Conservation (phyloP, 139 green algal genomes). For the Nannochloris sp. region DNA sequence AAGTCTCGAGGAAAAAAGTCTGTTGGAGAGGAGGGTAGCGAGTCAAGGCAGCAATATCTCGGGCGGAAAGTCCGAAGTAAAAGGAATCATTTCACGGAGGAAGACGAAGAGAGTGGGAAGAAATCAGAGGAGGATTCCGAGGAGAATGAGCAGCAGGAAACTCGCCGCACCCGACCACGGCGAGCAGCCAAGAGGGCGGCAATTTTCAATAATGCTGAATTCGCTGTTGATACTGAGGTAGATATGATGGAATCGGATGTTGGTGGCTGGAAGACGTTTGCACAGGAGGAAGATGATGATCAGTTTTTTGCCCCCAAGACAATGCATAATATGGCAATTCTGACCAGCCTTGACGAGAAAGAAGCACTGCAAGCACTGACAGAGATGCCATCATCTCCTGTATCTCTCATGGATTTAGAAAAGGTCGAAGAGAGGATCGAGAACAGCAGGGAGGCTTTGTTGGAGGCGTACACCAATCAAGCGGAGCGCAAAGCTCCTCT, state of each 20-base stretch:
- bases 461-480: background rate
- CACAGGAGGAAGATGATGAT: background rate
- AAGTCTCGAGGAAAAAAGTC: constrained; percentile 1
- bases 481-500: background rate
- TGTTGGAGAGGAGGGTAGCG: background rate
- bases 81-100: background rate
- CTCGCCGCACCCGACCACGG: constrained; percentile 8
- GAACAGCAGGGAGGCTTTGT: background rate
- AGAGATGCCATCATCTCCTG: constrained; percentile 3
- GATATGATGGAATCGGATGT: background rate
- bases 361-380: constrained; percentile 9
- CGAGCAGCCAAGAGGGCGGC: constrained; percentile 6
- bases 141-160: background rate
- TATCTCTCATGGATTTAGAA: background rate
- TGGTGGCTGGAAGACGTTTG: background rate
- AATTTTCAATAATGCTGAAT: constrained; percentile 19
- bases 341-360: background rate
- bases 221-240: constrained; percentile 16
- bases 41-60: background rate
- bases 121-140: background rate
- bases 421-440: background rate
- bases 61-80: background rate
- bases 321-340: constrained; percentile 7
- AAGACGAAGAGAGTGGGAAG: background rate
- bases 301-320: background rate